These are phyloP conservation scores for Suillus placidus DNA, from an alignment of 768 basidiomycete genomes.

Conservation along the genomic window DNA sequence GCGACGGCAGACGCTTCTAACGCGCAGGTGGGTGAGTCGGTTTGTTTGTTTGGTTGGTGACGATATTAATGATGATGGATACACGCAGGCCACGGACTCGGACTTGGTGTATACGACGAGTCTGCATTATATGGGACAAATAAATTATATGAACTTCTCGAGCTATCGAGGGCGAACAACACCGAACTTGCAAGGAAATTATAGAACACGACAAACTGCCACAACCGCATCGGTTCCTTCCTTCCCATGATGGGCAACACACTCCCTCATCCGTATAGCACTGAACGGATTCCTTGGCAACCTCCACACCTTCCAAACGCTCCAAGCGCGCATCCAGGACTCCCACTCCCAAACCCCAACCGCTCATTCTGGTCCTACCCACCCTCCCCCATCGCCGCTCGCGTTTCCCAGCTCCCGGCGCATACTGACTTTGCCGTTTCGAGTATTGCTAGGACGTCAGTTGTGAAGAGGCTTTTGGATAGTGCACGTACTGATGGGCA, in stretches of 20 bases:
- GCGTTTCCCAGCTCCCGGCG: constrained; percentile 27
- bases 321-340: constrained; percentile 45
- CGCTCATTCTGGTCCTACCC: constrained; percentile 68
- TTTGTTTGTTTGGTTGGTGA: no score
- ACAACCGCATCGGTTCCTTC: not conserved
- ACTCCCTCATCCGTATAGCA: constrained; percentile 21
- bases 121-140: no score
- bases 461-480: constrained; percentile 57
- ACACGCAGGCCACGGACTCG: no score
- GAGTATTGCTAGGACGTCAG: constrained; percentile 72
- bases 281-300: constrained; percentile 24
- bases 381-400: constrained; percentile 49
- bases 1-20: no score
- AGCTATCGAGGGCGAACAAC: no score
- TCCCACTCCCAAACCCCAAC: constrained; percentile 58
- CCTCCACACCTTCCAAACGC: constrained; percentile 23
- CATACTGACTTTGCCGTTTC: constrained; percentile 71
- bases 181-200: no score
- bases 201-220: no score
- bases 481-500: constrained; percentile 28
- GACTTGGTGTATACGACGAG: no score
- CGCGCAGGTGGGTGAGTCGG: no score
- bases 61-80: no score
- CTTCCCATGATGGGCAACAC: constrained; percentile 31
- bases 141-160: no score